Evolutionary conservation across 139 green algal species (phyloP).

Genomic region (Penium margaritaceum): DNA sequence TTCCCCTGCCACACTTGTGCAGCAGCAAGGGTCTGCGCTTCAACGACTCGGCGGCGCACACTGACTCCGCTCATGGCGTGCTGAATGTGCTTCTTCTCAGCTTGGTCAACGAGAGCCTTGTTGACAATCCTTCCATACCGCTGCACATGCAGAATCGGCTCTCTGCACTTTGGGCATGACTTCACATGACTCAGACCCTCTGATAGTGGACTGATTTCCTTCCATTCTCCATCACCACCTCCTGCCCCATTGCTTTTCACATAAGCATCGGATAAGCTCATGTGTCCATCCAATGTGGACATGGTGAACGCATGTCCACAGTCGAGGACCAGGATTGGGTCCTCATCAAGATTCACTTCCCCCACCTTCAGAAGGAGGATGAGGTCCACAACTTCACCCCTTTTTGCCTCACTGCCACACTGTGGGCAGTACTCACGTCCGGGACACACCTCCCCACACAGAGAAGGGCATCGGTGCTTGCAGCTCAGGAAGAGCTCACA

Average conservation of each 20-base stretch:
- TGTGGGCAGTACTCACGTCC: slow-evolving; percentile 31
- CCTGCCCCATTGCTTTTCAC: no score
- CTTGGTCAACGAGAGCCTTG: slow-evolving; percentile 38
- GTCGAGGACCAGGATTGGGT: slow-evolving; percentile 56
- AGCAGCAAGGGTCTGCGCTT: no score
- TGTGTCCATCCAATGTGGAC: slow-evolving; percentile 33
- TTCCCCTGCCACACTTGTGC: no score
- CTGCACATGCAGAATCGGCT: slow-evolving; percentile 16
- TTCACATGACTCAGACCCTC: no score
- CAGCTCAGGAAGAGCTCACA: slow-evolving; percentile 53
- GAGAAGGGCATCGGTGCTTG: slow-evolving; percentile 52
- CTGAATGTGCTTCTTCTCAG: slow-evolving; percentile 38
- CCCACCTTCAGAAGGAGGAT: slow-evolving; percentile 45
- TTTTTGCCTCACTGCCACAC: slow-evolving; percentile 25
- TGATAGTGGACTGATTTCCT: no score
- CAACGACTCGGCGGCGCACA: no score
- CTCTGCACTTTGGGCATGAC: slow-evolving; percentile 33
- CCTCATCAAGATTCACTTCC: slow-evolving; percentile 46
- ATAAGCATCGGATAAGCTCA: slow-evolving; percentile 22
- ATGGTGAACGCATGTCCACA: slow-evolving; percentile 55
- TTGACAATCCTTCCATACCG: slow-evolving; percentile 47
- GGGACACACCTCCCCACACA: slow-evolving; percentile 57
- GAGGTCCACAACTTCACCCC: slow-evolving; percentile 48
- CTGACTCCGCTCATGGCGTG: not conserved
- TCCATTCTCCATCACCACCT: no score